Evolutionary conservation across 352 stramenopile genomes (phyloP), one percentile per base, ranked within the genome.

Genomic region (Phytophthora brassicae): DNA sequence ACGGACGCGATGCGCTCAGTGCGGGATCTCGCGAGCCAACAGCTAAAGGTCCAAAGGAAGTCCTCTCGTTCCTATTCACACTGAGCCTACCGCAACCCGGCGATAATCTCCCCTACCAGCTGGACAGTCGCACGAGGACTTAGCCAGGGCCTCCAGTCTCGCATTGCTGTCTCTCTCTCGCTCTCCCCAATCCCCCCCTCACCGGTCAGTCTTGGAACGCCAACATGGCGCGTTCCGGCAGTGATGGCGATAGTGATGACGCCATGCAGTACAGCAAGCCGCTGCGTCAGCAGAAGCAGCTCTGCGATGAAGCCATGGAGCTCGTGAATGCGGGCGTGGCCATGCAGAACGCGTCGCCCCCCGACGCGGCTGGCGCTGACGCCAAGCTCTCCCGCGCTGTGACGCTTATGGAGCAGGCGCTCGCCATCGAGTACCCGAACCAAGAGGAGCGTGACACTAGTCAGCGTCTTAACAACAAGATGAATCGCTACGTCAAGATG

Each of bases 401-500:
- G 13, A 70, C 65, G 47, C 82, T 92, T 62, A 90, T 94, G 80
- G 81, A 91, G 50, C 46, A 87, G 49, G 85, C 85, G 43, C 75
- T 94, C 12, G 79, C 74, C 35, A 92, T 92, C 51, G 74, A 92
- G 62, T 94, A 90, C 68, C 60, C 70, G 7, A 89, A 69, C 35
- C 64, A 81, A 35, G 85, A 92, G 48, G 84, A 94, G 61, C 77
- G 77, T 13, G 82, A 94, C 38, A 82, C 81, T 19, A 87, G 77
- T 35, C 70, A 85, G 48, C 76, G 81, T 2, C 66, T 91, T 20
- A 87, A 86, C 65, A 91, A 81, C 75, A 94, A 94, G 75, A 94
- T 94, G 82, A 84, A 82, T 43, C 82, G 85, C 17, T 94, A 94
- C 60, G 83, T 92, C 48, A 92, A 94, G 59, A 92, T 94, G 85